Conservation (phyloP, 495 filamentous ascomycete species). For the Xanthoparmelia taractica region DNA sequence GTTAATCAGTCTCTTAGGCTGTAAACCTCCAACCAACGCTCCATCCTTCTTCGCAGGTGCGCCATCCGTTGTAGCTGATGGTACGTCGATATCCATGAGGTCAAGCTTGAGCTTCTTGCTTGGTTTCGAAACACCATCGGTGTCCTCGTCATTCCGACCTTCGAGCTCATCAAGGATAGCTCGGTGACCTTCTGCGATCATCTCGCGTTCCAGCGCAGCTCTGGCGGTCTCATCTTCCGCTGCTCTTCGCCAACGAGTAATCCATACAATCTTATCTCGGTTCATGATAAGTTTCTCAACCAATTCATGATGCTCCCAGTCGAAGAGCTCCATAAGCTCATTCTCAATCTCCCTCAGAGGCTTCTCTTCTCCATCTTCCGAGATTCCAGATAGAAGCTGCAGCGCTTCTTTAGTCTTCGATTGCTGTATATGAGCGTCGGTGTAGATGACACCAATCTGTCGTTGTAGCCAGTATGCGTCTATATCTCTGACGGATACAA, state of each 20-base stretch:
- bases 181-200: constrained; percentile 79
- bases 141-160: constrained; percentile 49
- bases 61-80: constrained; percentile 47
- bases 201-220: constrained; percentile 73
- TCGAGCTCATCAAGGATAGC: constrained; percentile 79
- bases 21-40: constrained; percentile 72
- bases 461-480: constrained; percentile 97
- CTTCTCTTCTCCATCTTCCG: constrained; percentile 74
- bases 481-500: constrained; percentile 74
- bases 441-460: constrained; percentile 78
- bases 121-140: constrained; percentile 48
- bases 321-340: constrained; percentile 94
- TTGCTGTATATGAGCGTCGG: constrained; percentile 83
- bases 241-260: constrained; percentile 77
- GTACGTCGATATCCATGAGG: constrained; percentile 84
- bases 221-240: constrained; percentile 73
- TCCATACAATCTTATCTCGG: constrained; percentile 87
- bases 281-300: constrained; percentile 91
- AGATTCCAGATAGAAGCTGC: constrained; percentile 65
- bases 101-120: constrained; percentile 77
- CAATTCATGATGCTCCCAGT: constrained; percentile 91
- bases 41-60: constrained; percentile 49
- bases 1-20: constrained; percentile 81
- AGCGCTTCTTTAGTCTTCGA: constrained; percentile 77
- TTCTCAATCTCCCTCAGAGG: constrained; percentile 91